These are phyloP conservation scores for Aspergillus japonicus DNA, from an alignment of 2,329 filamentous ascomycete genomes.

Conservation along the genomic window DNA sequence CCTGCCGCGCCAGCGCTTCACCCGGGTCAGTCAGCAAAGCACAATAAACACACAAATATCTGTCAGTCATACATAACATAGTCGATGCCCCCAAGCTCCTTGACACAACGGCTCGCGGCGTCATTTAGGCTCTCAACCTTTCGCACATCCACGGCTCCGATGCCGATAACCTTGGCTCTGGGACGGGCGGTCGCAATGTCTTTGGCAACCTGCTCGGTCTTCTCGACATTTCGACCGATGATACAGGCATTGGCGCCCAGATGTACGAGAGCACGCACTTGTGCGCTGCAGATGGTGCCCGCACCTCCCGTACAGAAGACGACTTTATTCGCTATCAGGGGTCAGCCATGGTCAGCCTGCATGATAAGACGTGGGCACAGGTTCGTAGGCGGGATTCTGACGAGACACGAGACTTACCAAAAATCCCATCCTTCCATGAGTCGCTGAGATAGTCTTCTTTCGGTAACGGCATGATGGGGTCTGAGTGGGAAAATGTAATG, in stretches of 20 bases:
- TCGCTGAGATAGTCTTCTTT: conserved; percentile 75
- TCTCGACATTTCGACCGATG: conserved; percentile 82
- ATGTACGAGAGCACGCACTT: conserved; percentile 86
- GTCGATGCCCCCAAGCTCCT: conserved; percentile 84
- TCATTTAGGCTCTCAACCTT: conserved; percentile 66
- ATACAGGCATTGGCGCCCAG: conserved; percentile 94
- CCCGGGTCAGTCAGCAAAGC: conserved; percentile 12
- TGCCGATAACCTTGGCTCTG: conserved; percentile 81
- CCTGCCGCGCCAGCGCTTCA: conserved; percentile 85
- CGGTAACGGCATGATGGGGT: conserved; percentile 62
- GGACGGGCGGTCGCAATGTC: conserved; percentile 77
- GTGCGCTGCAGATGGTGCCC: conserved; percentile 89
- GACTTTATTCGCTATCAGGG: conserved; percentile 70
- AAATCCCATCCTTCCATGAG: conserved; percentile 84
- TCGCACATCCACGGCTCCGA: conserved; percentile 74
- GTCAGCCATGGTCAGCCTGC: conserved; percentile 8
- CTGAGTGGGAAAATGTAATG: too few relatives aligned
- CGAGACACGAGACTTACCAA: conserved; percentile 57
- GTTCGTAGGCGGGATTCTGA: neutral
- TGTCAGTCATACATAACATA: conserved; percentile 71
- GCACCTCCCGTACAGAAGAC: conserved; percentile 94
- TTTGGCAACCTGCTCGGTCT: conserved; percentile 76
- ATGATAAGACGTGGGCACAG: neutral
- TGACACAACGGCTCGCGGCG: conserved; percentile 75
- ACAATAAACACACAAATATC: neutral